Base-by-base conservation (phyloP, 1,139 yeast species). In the Sugiyamaella japonica region DNA sequence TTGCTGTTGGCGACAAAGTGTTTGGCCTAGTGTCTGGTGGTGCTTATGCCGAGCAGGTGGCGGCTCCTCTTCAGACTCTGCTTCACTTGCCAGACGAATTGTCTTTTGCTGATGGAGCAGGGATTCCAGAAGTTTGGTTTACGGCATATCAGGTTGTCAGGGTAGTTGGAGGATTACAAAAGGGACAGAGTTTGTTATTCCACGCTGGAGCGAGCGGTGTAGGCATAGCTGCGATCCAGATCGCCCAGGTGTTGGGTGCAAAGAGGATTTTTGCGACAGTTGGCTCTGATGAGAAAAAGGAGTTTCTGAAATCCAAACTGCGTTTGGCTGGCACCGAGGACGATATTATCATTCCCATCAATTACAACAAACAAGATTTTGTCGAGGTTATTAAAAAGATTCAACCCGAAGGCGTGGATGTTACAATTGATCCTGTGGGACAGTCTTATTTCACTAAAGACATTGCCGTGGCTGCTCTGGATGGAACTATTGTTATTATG, bases 11-110 rank as follows among this genome's bases (percentile, higher is more conserved):
- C 12, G 74, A 72, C 40, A 55, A 59, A 16, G 76, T 73, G 17
- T 68, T 69, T 54, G 76, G 76, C 1, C 59, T 71, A 36, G 69
- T 63, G 0, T 58, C 62, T 5, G 75, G 75, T 9, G 76, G 76
- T 5, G 71, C 75, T 1, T 72, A 70, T 54, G 74, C 75, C 8
- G 72, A 72, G 59, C 66, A 63, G 49, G 67, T 72, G 10, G 65
- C 61, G 4, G 68, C 70, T 49, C 60, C 66, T 17, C 53, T 62
- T 7, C 52, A 53, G 23, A 63, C 67, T n/a, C 55, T 72, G 42
- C 54, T 65, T 23, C 60, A 61, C 12, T 53, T 63, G 17, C 72
- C 73, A 2, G 56, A 50, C 1, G 60, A 55, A 2, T 20, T 71
- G 48, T 45, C 64, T 12, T 57, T 61, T 48, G 57, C 56, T 3